Evolutionary conservation across 345 rosid species (phyloP).

Genomic region (Melastoma malabathricum): DNA sequence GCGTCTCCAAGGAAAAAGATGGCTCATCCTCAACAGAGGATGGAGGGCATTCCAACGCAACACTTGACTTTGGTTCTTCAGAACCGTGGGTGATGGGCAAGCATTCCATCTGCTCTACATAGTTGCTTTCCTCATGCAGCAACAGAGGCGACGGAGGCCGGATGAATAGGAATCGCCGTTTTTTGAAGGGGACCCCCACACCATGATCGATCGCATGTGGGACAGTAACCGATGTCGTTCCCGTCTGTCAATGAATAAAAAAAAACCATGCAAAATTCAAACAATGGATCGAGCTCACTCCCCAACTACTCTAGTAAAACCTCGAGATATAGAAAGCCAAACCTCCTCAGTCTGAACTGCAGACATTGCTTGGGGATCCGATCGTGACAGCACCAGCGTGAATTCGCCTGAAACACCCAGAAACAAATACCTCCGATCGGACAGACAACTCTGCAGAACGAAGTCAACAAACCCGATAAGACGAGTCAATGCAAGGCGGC

Average conservation of each 20-base stretch:
- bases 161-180: constrained; percentile 48
- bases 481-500: too few species aligned
- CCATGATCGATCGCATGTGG: constrained; percentile 36
- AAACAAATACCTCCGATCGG: too few species aligned
- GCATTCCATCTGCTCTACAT: constrained; percentile 10
- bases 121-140: constrained; percentile 10
- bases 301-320: constrained; percentile 20
- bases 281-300: constrained; percentile 6
- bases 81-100: constrained; percentile 15
- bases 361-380: too few species aligned
- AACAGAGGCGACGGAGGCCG: constrained; percentile 28
- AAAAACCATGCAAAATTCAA: constrained; percentile 9
- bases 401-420: too few species aligned
- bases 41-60: constrained; percentile 8
- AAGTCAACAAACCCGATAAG: too few species aligned
- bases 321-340: constrained; percentile 33
- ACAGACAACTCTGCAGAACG: too few species aligned
- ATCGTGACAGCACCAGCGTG: too few species aligned
- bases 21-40: constrained; percentile 11
- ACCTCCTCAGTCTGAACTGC: constrained; percentile 5
- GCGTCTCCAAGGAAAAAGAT: constrained; percentile 8
- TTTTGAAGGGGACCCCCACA: constrained; percentile 73
- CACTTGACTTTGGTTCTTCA: constrained; percentile 6
- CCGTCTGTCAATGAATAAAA: constrained; percentile 34
- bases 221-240: constrained; percentile 23